Percentiles rank a stretch among this genome's conserved stretches.
Evolutionary conservation across 306 rosid species (phyloP).

Genomic region (Hippophae rhamnoides): DNA sequence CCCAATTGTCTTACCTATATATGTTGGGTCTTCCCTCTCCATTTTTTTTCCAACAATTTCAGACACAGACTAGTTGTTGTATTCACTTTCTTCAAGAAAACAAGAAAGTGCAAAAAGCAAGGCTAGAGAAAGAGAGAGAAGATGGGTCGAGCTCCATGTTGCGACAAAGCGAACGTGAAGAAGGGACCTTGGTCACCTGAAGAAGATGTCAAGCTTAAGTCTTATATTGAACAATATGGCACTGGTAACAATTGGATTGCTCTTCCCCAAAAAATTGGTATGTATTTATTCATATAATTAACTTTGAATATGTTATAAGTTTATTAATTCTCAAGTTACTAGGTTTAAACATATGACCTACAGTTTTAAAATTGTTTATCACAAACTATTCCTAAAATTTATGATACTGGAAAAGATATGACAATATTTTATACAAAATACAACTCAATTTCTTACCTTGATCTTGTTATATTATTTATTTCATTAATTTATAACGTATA

Average conservation of each 20-base stretch:
- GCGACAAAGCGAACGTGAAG: conserved; percentile 95
- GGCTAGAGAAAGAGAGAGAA: conserved; percentile 1
- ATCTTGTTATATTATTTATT: too few species aligned
- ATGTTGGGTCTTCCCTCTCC: conserved; percentile 38
- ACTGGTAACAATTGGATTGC: conserved; percentile 99
- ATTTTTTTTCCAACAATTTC: conserved; percentile 40
- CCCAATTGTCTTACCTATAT: conserved; percentile 60
- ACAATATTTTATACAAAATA: too few species aligned
- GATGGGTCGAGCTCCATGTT: conserved; percentile 99
- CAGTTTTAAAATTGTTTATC: too few species aligned
- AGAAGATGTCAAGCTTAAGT: conserved; percentile 76
- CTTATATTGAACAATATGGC: conserved; percentile 76
- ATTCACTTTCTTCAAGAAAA: conserved; percentile 6
- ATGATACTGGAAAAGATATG: too few species aligned
- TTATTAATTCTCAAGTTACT: too few species aligned
- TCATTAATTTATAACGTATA: too few species aligned
- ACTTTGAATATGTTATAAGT: not conserved
- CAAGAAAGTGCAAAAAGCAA: conserved; percentile 1
- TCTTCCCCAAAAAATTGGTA: conserved; percentile 97
- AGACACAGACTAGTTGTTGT: conserved; percentile 12
- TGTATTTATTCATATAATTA: not conserved
- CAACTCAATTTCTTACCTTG: too few species aligned
- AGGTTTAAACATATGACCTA: too few species aligned
- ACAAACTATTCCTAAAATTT: too few species aligned
- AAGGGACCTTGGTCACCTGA: conserved; percentile 99